A percentile compares a stretch with the other conserved stretches of the same genome.
phyloP scores from a whole-genome alignment of 2,329 filamentous ascomycete species.

The Phaeosphaeriaceae sp. region DNA sequence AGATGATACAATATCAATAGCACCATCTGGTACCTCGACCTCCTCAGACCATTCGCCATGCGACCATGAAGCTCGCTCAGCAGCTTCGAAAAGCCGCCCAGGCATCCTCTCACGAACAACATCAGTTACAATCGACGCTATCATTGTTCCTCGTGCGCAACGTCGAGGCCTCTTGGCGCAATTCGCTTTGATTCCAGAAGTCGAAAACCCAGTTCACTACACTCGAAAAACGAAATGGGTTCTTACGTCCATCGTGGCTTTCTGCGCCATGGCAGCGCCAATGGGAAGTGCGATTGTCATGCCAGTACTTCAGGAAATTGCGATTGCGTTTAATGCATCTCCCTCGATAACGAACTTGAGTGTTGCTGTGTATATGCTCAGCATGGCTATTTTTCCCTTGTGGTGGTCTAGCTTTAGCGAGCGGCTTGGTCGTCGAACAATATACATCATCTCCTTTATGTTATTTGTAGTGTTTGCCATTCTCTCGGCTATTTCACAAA shows the following conservation, averaged over 20 bases:
- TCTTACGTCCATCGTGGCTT: slow-evolving; percentile 76
- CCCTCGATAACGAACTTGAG: slow-evolving; percentile 48
- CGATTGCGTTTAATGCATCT: slow-evolving; percentile 37
- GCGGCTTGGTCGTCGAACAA: slow-evolving; percentile 43
- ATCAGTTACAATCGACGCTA: slow-evolving; percentile 48
- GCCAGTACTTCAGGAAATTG: slow-evolving; percentile 52
- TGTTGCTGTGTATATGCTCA: slow-evolving; percentile 51
- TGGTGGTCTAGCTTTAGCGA: slow-evolving; percentile 51
- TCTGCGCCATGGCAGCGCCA: slow-evolving; percentile 78
- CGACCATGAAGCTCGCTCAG: slow-evolving; percentile 3
- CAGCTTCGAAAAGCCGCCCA: slow-evolving; percentile 16
- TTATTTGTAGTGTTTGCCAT: slow-evolving; percentile 43
- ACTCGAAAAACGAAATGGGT: slow-evolving; percentile 78
- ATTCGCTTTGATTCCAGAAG: slow-evolving; percentile 77
- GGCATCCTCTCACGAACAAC: slow-evolving; percentile 32
- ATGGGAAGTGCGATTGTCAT: slow-evolving; percentile 86
- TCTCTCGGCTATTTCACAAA: slow-evolving; percentile 42
- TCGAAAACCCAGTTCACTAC: slow-evolving; percentile 78
- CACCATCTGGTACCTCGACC: slow-evolving; percentile 31
- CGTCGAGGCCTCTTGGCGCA: slow-evolving; percentile 76
- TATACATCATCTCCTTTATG: slow-evolving; percentile 45
- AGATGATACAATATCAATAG: slow-evolving; percentile 29
- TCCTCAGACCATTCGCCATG: slow-evolving; percentile 22
- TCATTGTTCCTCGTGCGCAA: slow-evolving; percentile 58
- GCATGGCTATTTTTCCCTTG: slow-evolving; percentile 50